Base-by-base conservation (phyloP, 305 asterid genomes). In the Fraxinus paxiana region DNA sequence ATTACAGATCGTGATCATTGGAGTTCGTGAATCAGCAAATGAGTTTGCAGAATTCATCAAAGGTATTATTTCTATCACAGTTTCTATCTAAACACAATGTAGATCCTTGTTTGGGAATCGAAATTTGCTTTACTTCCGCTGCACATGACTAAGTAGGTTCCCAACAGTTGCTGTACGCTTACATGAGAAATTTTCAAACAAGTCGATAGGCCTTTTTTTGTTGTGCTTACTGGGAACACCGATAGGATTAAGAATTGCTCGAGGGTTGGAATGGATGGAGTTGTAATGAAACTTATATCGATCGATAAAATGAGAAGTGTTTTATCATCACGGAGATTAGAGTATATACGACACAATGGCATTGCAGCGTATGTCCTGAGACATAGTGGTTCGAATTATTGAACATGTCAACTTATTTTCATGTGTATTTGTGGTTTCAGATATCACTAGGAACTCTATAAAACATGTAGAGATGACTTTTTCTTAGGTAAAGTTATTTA, bases 191-290 rank as follows among this genome's bases (percentile, higher is more conserved):
- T 91, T 91, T 41, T 81, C 97, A 90, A 86, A 46, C 90, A 89
- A 12, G 56, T 79, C 0, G 92, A 89, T 12, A 85, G 97, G 82
- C 97, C 96, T 13, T 80, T 91, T 7, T 90, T 94, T 18, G 90
- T 94, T 63, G 99, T 92, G 0, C 91, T 96, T n/a, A 91, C 93
- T 0, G 97, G 92, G 54, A 93, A 78, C 85, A 84, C 89, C 0
- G 97, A 94, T 80, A 87, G 88, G 70, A 83, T 81, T 80, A 97
- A 94, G 82, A 92, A 86, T 87, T 94, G 97, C 82, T 22, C 85
- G 86, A 89, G 97, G 82, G 94, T 87, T 33, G 99, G 99, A 6
- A 91, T 96, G 93, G 91, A 90, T 18, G 98, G 97, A 35, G 92
- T 94, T 73, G 75, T 96, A 69, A 83, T 89, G 76, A 96, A 96